Conservation (phyloP, 78 protist species). For the Planoprotostelium fungivorum region DNA sequence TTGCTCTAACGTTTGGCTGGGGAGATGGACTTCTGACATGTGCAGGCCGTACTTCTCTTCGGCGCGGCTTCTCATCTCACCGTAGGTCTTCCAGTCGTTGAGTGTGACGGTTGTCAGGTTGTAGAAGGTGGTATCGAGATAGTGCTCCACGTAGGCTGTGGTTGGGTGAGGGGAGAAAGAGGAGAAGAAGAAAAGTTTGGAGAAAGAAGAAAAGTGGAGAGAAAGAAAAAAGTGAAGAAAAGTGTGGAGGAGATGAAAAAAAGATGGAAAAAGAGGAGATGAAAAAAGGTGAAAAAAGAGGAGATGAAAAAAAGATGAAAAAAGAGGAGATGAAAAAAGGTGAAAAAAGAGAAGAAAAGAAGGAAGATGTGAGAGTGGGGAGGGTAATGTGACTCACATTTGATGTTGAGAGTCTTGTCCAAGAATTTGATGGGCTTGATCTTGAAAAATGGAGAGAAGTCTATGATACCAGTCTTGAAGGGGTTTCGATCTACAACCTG, state of each 20-base stretch:
- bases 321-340: background rate
- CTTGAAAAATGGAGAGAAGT: slow-evolving; percentile 56
- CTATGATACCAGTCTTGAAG: slow-evolving; percentile 51
- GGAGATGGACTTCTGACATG: slow-evolving; percentile 76
- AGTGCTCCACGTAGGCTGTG: slow-evolving; percentile 56
- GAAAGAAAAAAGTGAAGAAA: too few relatives aligned
- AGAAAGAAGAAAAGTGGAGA: too few relatives aligned
- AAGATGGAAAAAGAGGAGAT: too few relatives aligned
- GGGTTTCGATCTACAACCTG: slow-evolving; percentile 58
- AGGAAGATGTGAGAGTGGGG: too few relatives aligned
- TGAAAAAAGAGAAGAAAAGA: too few relatives aligned
- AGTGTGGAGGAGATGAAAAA: too few relatives aligned
- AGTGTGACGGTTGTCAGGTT: slow-evolving; percentile 85
- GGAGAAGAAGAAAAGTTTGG: background rate
- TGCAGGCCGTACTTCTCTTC: slow-evolving; percentile 72
- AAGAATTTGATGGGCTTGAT: slow-evolving; percentile 42
- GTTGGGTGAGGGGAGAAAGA: background rate
- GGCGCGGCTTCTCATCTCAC: slow-evolving; percentile 89
- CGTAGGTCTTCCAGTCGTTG: slow-evolving; percentile 92
- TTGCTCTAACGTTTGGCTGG: slow-evolving; percentile 84
- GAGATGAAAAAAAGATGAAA: too few relatives aligned
- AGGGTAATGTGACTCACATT: too few relatives aligned
- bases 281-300: too few relatives aligned
- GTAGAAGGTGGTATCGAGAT: slow-evolving; percentile 88
- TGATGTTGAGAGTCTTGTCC: slow-evolving; percentile 51